Base-by-base conservation (phyloP, 192 early-diverging fungal genomes). In the Backusella macrospora region DNA sequence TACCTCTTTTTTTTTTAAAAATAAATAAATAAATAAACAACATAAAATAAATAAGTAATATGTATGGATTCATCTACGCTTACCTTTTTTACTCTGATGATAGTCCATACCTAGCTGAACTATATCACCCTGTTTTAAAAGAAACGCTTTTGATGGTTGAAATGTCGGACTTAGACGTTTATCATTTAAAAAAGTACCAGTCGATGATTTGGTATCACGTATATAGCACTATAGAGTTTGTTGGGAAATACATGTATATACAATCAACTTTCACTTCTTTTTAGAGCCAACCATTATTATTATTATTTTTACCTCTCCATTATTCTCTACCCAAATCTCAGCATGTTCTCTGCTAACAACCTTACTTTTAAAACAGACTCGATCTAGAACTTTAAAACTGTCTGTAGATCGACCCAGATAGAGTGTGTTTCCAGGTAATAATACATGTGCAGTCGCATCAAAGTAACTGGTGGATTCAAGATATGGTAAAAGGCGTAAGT, bases 181-280 rank as follows among this genome's bases (percentile, higher is more conserved):
- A 81, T 96, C 92, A 84, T 99, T 99, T 40, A 99, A 83, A 74
- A 98, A 99, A 14, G 98, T 99, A 10, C 98, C 98, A 37, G 97
- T 98, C 3, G 97, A 99, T 26, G 93, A 95, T 72, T 95, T 96
- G 49, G 94, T 95, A 82, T 99, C 98, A 75, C 91, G 90, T 73
- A 98, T 92, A 76, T 59, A 59, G 26, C 26, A 59, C 52, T 59
- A 26, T 43, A 5, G 10, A 43, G 42, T 16, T 8, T 49, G 29
- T 34, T 34, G 29, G 2, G 29, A 34, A 83, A 98, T 62, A 99
- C 89, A 93, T 97, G 71, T 9, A 59, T 18, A 62, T 18, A 12
- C 5, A 34, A 34, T 34, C 29, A 34, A 34, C n/a, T 34, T 34
- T 34, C 29, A 34, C 29, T 34, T 34, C 47, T 18, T 13, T 13